These are phyloP conservation scores for Lepidium aucheri DNA, from an alignment of 345 rosid species.

Conservation along the genomic window DNA sequence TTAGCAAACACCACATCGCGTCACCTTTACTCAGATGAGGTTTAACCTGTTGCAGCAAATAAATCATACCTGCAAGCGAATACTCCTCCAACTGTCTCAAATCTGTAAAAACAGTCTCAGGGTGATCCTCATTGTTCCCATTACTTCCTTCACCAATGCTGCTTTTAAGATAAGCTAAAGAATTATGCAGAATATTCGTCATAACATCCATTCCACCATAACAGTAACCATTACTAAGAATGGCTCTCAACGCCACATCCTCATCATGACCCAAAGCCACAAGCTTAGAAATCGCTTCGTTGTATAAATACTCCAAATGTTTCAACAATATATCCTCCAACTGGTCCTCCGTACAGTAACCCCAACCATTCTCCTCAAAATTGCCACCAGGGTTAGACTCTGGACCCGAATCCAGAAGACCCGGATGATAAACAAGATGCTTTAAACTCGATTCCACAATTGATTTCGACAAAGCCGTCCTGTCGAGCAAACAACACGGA, in stretches of 20 bases:
- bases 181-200: slow-evolving; percentile 65
- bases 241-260: slow-evolving; percentile 65
- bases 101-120: slow-evolving; percentile 52
- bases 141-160: slow-evolving; percentile 29
- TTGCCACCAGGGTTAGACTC: slow-evolving; percentile 9
- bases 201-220: slow-evolving; percentile 86
- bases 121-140: slow-evolving; percentile 38
- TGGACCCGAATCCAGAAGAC: slow-evolving; percentile 35
- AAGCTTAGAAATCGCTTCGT: slow-evolving; percentile 62
- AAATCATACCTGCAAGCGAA: slow-evolving; percentile 75
- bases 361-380: slow-evolving; percentile 55
- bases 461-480: slow-evolving; percentile 35
- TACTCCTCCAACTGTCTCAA: slow-evolving; percentile 75
- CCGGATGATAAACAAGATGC: slow-evolving; percentile 41
- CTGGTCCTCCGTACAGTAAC: slow-evolving; percentile 78
- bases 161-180: slow-evolving; percentile 61
- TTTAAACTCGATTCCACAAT: slow-evolving; percentile 50
- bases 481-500: slow-evolving; percentile 37
- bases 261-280: slow-evolving; percentile 59
- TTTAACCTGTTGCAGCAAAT: slow-evolving; percentile 77
- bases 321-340: slow-evolving; percentile 62
- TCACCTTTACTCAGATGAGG: slow-evolving; percentile 85
- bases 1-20: slow-evolving; percentile 95
- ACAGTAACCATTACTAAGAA: slow-evolving; percentile 73
- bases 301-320: slow-evolving; percentile 55